Conservation (phyloP, 768 basidiomycete species). For the Trametes elegans region DNA sequence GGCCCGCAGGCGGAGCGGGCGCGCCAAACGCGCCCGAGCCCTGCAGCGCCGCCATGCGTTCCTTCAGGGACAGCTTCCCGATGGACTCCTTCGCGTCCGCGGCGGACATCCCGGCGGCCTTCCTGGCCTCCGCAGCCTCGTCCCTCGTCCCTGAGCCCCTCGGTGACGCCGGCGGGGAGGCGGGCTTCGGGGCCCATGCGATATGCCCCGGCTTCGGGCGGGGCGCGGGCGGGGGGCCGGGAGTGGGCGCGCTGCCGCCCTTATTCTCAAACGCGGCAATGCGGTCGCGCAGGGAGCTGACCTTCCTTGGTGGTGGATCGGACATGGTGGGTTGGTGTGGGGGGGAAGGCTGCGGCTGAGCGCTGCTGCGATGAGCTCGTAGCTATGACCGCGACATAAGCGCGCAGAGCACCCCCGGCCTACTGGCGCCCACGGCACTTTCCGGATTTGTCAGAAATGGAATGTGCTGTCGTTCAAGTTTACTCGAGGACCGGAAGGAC, state of each 20-base stretch:
- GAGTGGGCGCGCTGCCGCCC: conserved; percentile 35
- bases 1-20: conserved; percentile 33
- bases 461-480: not conserved
- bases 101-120: conserved; percentile 63
- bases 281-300: conserved; percentile 78
- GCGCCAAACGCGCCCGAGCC: conserved; percentile 79
- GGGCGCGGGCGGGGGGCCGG: conserved; percentile 40
- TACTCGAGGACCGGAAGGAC: not conserved
- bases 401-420: not conserved
- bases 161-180: conserved; percentile 44
- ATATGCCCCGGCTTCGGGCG: conserved; percentile 64
- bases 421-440: not conserved
- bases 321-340: conserved; percentile 22
- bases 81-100: conserved; percentile 89
- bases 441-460: conserved; percentile 1
- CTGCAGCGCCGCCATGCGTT: conserved; percentile 93
- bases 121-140: conserved; percentile 24
- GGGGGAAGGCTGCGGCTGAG: conserved; percentile 2
- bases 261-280: conserved; percentile 85
- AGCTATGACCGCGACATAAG: not conserved
- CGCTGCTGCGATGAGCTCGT: conserved; percentile 5
- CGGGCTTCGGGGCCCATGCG: conserved; percentile 68
- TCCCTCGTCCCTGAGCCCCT: conserved; percentile 16
- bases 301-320: conserved; percentile 29
- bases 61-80: conserved; percentile 77